Evolutionary conservation across 2,329 filamentous ascomycete species (phyloP), one percentile per base, ranked within the genome.

Genomic region (Rachicladosporium sp.): DNA sequence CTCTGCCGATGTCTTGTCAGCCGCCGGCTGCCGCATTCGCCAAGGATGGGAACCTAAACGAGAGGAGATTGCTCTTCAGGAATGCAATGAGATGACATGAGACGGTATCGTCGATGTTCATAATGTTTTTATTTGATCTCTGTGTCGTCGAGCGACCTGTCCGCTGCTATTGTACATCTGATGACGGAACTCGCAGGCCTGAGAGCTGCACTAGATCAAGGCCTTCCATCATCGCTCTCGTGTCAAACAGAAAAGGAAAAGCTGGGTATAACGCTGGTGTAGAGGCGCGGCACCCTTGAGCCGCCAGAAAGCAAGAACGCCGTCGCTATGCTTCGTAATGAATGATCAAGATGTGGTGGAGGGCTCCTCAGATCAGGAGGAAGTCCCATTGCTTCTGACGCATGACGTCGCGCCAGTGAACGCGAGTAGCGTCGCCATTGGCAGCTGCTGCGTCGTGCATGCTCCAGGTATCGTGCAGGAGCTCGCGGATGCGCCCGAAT

Each of bases 321-420:
- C 53, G 44, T 52, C 53, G 53, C 54, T 56, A 57, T 55, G 53
- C 53, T 44, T 40, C 13, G 42, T 39, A 36, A 49, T 30, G n/a
- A 32, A 39, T 36, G 29, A 27, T 31, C 11, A 43, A 10, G 41
- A 29, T 21, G 9, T 31, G 23, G 33, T 21, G 35, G 15, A 4
- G 32, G 30, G 15, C 15, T 34, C 13, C 39, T 42, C 48, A 94
- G 65, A 95, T 88, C 62, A 95, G 75, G 62, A 95, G 71, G 67
- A 86, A 91, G 60, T 93, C 85, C 88, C 86, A 94, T 52, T 78
- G 78, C 68, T 89, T 91, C 66, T 80, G 76, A 65, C 76, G 77
- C 87, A 95, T 94, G 58, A 89, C 76, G 65, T 93, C 84, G 67
- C 89, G 74, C 89, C 89, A 96, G 78, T 88, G 87, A 63, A 93